These are phyloP conservation scores for Nicotiana benthamiana DNA, from an alignment of 257 asterid genomes.

Conservation along the genomic window DNA sequence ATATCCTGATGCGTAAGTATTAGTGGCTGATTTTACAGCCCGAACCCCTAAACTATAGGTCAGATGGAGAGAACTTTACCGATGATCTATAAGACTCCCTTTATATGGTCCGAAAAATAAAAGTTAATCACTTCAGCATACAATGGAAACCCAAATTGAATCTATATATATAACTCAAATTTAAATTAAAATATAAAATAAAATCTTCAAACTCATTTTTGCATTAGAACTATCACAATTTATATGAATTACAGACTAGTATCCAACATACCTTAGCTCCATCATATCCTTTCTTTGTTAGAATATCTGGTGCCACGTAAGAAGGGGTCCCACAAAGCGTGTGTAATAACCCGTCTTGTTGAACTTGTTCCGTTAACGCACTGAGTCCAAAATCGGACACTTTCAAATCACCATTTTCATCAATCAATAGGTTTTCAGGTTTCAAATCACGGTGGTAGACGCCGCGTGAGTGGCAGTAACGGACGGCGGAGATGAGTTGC, in stretches of 20 bases:
- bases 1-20: no score
- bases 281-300: constrained; percentile 65
- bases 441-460: constrained; percentile 80
- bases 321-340: constrained; percentile 97
- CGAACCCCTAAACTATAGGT: no score
- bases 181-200: no score
- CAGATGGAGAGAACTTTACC: no score
- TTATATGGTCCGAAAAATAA: background rate
- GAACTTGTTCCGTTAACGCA: constrained; percentile 51
- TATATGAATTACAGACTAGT: background rate
- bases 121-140: background rate
- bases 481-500: constrained; percentile 68
- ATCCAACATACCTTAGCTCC: constrained; percentile 40
- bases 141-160: background rate
- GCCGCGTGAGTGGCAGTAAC: constrained; percentile 67
- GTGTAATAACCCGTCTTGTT: constrained; percentile 59
- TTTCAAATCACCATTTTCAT: constrained; percentile 67
- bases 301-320: constrained; percentile 88
- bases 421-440: constrained; percentile 71
- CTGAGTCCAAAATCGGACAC: constrained; percentile 84
- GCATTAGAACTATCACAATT: background rate
- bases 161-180: no score
- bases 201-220: no score
- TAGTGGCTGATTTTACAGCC: no score
- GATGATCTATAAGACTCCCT: no score